Evolutionary conservation across 768 basidiomycete species (phyloP).

Genomic region (Boletus rex-veris): DNA sequence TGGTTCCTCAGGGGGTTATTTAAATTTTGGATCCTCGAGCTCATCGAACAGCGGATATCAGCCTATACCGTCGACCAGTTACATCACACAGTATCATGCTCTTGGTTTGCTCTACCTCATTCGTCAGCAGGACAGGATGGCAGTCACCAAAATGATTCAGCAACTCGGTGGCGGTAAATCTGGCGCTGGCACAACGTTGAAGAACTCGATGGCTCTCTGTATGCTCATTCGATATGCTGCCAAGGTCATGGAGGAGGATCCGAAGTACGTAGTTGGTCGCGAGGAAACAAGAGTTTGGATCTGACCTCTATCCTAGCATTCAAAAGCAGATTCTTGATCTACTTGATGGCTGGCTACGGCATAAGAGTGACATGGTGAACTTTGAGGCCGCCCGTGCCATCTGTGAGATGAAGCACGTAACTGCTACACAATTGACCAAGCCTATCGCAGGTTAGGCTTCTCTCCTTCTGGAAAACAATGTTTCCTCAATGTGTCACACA

Average conservation of each 20-base stretch:
- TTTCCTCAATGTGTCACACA: constrained; percentile 28
- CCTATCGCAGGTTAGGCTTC: constrained; percentile 75
- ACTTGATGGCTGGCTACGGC: constrained; percentile 90
- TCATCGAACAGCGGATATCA: constrained; percentile 62
- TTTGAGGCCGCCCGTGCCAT: constrained; percentile 97
- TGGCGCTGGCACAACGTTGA: constrained; percentile 77
- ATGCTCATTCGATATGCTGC: constrained; percentile 98
- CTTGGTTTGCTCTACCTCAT: constrained; percentile 91
- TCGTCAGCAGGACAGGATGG: constrained; percentile 97
- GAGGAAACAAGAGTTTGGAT: background rate
- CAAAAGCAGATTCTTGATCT: constrained; percentile 92
- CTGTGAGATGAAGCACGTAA: constrained; percentile 90
- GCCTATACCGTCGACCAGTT: constrained; percentile 82
- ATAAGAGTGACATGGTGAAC: constrained; percentile 99
- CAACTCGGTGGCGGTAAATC: constrained; percentile 89
- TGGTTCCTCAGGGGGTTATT: constrained; percentile 54
- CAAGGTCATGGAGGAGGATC: constrained; percentile 99
- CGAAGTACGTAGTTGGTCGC: constrained; percentile 65
- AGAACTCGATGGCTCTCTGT: constrained; percentile 96
- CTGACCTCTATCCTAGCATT: constrained; percentile 46
- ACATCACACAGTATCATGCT: constrained; percentile 96
- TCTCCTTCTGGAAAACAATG: background rate
- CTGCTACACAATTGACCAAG: constrained; percentile 72
- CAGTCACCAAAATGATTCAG: constrained; percentile 98
- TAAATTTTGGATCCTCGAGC: constrained; percentile 63